Conservation (phyloP, 352 stramenopile species). For the Pelagophyceae sp. region DNA sequence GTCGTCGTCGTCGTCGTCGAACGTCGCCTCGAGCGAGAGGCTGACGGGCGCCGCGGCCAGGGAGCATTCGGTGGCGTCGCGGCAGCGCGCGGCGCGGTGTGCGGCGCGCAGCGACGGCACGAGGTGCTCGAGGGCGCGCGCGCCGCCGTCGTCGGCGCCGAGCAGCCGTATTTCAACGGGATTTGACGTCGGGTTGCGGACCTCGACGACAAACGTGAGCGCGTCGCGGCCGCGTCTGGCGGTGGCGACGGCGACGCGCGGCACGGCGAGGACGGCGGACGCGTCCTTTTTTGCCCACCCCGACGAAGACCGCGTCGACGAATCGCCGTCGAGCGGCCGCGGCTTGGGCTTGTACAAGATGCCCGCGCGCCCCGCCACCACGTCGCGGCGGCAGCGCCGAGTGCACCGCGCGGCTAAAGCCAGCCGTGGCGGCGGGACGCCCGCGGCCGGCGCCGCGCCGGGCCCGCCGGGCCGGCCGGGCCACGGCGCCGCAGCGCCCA, state of each 20-base stretch:
- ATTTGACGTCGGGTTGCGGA: neutral
- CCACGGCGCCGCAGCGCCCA: neutral
- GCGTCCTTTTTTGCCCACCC: constrained; percentile 5
- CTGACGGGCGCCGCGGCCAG: neutral
- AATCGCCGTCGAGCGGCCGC: constrained; percentile 8
- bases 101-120: neutral
- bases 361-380: constrained; percentile 4
- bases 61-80: neutral
- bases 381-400: constrained; percentile 1
- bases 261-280: neutral
- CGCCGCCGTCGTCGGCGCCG: neutral
- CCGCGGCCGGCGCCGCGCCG: neutral
- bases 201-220: neutral
- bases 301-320: neutral
- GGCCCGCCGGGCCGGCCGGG: neutral
- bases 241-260: neutral
- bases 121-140: neutral
- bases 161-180: neutral
- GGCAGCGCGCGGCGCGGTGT: neutral
- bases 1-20: neutral
- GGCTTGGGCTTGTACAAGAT: constrained; percentile 15
- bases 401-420: neutral
- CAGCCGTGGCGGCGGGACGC: neutral
- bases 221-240: neutral
- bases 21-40: neutral